These are phyloP conservation scores for Phoma sp. DNA, from an alignment of 2,329 filamentous ascomycete species.

Conservation along the genomic window DNA sequence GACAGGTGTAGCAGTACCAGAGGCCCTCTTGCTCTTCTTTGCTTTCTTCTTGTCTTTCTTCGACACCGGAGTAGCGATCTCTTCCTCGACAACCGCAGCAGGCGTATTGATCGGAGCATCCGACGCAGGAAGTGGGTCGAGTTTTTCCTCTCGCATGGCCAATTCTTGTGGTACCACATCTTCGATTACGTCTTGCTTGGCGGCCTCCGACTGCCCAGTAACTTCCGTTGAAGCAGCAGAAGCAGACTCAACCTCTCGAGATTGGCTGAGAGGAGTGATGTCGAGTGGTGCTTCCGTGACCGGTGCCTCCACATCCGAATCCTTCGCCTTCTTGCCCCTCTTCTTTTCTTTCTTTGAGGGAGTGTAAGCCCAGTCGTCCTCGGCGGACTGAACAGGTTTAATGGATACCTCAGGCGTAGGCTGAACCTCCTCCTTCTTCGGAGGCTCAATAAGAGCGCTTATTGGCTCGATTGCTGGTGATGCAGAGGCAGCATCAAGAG, in stretches of 20 bases:
- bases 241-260: slow-evolving; percentile 2
- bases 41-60: slow-evolving; percentile 42
- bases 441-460: neutral
- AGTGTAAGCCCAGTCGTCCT: slow-evolving; percentile 13
- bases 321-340: slow-evolving; percentile 29
- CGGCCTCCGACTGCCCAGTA: neutral
- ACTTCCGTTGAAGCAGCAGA: neutral
- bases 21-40: slow-evolving; percentile 36
- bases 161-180: neutral
- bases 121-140: neutral
- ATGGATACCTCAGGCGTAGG: slow-evolving; percentile 23
- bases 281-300: slow-evolving; percentile 16
- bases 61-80: slow-evolving; percentile 10
- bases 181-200: neutral
- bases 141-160: neutral
- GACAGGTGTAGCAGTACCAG: slow-evolving; percentile 20
- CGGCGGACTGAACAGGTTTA: slow-evolving; percentile 1
- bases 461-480: neutral
- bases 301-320: slow-evolving; percentile 13
- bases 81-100: neutral
- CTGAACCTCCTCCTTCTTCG: neutral
- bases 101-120: neutral
- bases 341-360: slow-evolving; percentile 25
- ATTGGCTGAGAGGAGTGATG: neutral
- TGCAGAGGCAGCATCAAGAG: neutral